Percentiles rank a stretch among this genome's conserved stretches.
These are phyloP conservation scores for Raddia guianensis DNA, from an alignment of 176 grass and related monocot genomes.

Conservation along the genomic window DNA sequence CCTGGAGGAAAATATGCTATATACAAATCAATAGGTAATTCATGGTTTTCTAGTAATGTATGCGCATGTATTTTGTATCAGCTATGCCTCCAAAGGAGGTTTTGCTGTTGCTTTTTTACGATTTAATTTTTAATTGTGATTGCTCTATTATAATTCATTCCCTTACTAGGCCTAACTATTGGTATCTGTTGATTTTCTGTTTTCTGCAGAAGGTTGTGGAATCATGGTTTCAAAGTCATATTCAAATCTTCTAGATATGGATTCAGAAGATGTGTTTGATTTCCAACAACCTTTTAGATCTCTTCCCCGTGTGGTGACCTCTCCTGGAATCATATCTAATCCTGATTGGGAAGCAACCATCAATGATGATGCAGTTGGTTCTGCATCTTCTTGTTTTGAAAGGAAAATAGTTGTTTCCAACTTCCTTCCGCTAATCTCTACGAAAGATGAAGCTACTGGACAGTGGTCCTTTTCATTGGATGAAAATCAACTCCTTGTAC, in stretches of 20 bases:
- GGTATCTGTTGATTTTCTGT: slow-evolving; percentile 7
- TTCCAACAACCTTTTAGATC: slow-evolving; percentile 53
- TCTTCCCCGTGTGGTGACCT: slow-evolving; percentile 54
- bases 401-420: slow-evolving; percentile 86
- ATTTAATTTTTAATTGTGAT: neutral
- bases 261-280: slow-evolving; percentile 46
- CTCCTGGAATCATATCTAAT: slow-evolving; percentile 50
- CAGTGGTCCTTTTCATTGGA: slow-evolving; percentile 71
- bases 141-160: slow-evolving; percentile 14
- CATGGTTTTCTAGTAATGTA: neutral
- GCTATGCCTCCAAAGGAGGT: neutral
- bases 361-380: slow-evolving; percentile 42
- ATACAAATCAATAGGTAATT: neutral
- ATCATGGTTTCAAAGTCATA: slow-evolving; percentile 71
- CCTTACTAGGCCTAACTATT: slow-evolving; percentile 16
- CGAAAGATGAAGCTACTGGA: slow-evolving; percentile 60
- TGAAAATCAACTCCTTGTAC: slow-evolving; percentile 72
- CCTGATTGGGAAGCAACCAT: slow-evolving; percentile 47
- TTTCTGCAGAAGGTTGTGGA: slow-evolving; percentile 19
- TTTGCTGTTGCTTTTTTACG: neutral
- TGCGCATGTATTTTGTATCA: neutral
- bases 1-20: slow-evolving; percentile 15
- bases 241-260: slow-evolving; percentile 63
- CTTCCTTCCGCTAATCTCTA: slow-evolving; percentile 67
- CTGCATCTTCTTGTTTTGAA: slow-evolving; percentile 11